These are phyloP conservation scores for Phytophthora macrochlamydospora DNA, from an alignment of 352 stramenopile species.

Conservation along the genomic window DNA sequence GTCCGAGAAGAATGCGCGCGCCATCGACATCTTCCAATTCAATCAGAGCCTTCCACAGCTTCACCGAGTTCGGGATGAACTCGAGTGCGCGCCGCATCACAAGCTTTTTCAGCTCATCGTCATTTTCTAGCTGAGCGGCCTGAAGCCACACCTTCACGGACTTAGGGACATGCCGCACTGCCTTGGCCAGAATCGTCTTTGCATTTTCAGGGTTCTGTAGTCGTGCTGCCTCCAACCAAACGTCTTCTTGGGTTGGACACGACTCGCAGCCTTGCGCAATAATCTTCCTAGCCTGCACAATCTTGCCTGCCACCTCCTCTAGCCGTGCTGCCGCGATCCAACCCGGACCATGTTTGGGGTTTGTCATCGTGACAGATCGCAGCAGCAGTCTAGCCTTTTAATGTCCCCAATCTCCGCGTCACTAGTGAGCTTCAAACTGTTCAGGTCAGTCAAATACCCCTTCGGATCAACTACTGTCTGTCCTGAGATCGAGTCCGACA, in stretches of 20 bases:
- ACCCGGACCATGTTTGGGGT: conserved; percentile 97
- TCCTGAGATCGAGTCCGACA: conserved; percentile 95
- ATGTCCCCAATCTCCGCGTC: conserved; percentile 98
- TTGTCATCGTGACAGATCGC: conserved; percentile 96
- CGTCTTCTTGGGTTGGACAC: conserved; percentile 96
- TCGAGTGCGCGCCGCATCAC: conserved; percentile 93
- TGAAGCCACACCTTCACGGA: conserved; percentile 97
- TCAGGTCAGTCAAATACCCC: conserved; percentile 98
- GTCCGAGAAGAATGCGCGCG: conserved; percentile 93
- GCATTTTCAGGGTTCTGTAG: conserved; percentile 96
- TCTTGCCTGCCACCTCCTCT: conserved; percentile 97
- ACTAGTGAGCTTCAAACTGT: conserved; percentile 92
- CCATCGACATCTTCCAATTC: conserved; percentile 98
- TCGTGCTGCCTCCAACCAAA: conserved; percentile 98
- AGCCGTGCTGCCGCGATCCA: conserved; percentile 99
- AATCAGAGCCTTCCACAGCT: conserved; percentile 98
- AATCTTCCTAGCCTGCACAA: conserved; percentile 96
- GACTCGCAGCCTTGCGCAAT: conserved; percentile 98
- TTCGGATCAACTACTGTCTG: conserved; percentile 98
- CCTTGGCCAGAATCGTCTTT: conserved; percentile 97
- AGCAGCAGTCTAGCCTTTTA: conserved; percentile 97
- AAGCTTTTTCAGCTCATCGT: conserved; percentile 89
- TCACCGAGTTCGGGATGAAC: conserved; percentile 96
- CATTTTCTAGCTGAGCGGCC: conserved; percentile 94
- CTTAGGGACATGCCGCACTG: conserved; percentile 91